These are phyloP conservation scores for Orbilia javanica DNA, from an alignment of 2,329 filamentous ascomycete genomes.

Conservation along the genomic window DNA sequence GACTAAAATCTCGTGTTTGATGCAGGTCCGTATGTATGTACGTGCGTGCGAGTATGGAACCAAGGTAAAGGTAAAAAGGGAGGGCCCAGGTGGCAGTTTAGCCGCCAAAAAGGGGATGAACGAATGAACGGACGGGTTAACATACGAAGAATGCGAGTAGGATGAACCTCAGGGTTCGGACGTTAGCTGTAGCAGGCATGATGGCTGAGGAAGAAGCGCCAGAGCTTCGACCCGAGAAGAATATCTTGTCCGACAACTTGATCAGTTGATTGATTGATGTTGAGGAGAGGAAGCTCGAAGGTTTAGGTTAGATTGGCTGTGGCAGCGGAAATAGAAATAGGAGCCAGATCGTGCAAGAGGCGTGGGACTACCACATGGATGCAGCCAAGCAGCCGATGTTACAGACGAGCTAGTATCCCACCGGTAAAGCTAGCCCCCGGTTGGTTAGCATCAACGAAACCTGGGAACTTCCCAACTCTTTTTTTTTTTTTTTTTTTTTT, in stretches of 20 bases:
- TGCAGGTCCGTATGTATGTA: too few relatives aligned
- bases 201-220: conserved; percentile 56
- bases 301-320: neutral
- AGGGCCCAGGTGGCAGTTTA: conserved; percentile 19
- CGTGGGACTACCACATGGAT: conserved; percentile 36
- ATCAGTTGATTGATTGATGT: conserved; percentile 28
- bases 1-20: conserved; percentile 10
- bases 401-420: neutral
- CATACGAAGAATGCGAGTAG: conserved; percentile 86
- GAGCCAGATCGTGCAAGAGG: conserved; percentile 8
- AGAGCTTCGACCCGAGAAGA: conserved; percentile 53
- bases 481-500: too few relatives aligned
- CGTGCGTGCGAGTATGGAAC: neutral
- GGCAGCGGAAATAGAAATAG: neutral
- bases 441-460: neutral
- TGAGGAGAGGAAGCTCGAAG: conserved; percentile 4
- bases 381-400: conserved; percentile 30
- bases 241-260: conserved; percentile 35
- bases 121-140: conserved; percentile 16
- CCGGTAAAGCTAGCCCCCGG: neutral
- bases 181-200: conserved; percentile 59
- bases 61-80: conserved; percentile 3
- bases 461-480: neutral
- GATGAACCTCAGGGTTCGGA: conserved; percentile 71
- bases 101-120: conserved; percentile 22